Evolutionary conservation across 352 stramenopile genomes (phyloP), one percentile per base, ranked within the genome.

Genomic region (Phytopythium mirpurense): DNA sequence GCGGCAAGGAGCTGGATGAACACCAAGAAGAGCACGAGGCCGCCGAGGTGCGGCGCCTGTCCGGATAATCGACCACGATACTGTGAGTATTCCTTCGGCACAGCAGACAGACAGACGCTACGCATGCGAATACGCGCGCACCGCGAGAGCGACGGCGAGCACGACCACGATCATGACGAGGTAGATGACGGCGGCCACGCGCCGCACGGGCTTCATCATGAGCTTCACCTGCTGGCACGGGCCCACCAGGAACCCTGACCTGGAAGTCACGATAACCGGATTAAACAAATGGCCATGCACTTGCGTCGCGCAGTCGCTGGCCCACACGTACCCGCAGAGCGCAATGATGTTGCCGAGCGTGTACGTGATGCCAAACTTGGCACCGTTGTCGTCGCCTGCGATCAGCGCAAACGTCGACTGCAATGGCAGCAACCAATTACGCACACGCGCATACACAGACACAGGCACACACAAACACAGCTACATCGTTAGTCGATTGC

Each of bases 351-450:
- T 92, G 37, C 84, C 84, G 26, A 94, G 49, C 59, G 67, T 88
- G 66, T 94, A 92, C 21, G 70, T 86, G 62, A 94, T 72, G 27
- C 81, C 84, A 52, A 94, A 94, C 62, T 83, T 88, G 45, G 84
- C 64, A 54, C 78, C 84, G 37, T 74, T 90, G 41, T 81, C 68
- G 16, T 74, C 69, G 29, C 84, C 80, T 0, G 62, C 66, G 11
- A 92, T 82, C 32, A 94, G 67, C 15, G 81, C 81, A 51, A 94
- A 88, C 42, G 82, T 92, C 37, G 84, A 90, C 84, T 94, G 43
- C 19, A 45, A 0, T 35, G 9, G 29, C n/a, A n/a, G n/a, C n/a
- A n/a, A n/a, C n/a, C n/a, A n/a, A n/a, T n/a, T n/a, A n/a, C n/a
- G n/a, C n/a, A n/a, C n/a, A n/a, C n/a, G n/a, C n/a, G n/a, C n/a